Evolutionary conservation across 805 yeast species (phyloP), one percentile per base, ranked within the genome.

Genomic region (Sugiyamaella americana): DNA sequence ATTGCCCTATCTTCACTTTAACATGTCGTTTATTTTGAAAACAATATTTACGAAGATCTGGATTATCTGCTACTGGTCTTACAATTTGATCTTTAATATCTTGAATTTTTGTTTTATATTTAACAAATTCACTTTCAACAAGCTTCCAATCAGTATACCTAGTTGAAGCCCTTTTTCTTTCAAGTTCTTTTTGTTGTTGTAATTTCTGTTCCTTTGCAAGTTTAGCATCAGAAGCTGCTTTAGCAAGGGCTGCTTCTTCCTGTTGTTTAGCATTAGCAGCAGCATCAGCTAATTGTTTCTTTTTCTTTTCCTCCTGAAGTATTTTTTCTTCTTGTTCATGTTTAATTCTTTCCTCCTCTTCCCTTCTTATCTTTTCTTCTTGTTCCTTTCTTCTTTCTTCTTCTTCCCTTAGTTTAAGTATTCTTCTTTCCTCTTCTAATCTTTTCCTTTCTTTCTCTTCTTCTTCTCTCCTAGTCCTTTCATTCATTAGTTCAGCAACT

Each of bases 1-100:
- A 70, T 66, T 93, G 98, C 10, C 98, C 98, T 54, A 93, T 80
- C 60, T 83, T 84, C 4, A 96, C 93, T 59, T 87, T 87, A 54
- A 93, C 78, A 57, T 81, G 79, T 42, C 96, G 71, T 59, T 82
- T 83, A 46, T 79, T 73, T n/a, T 74, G 72, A 17, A 75, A 72
- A 30, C 80, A 72, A n/a, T 63, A 60, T 41, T 74, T 76, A 55
- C 81, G 82, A 32, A 76, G 58, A 24, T 69, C 75, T 22, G 75
- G 73, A 54, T 81, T 71, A n/a, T 64, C 61, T 34, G 72, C 67
- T 26, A 87, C 72, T 6, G 77, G 76, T 10, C 68, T 72, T 2
- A 79, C 80, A 11, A 89, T 71, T 18, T 76, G 71, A 1, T 52
- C 52, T 58, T 88, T 86, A 50, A 87, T 84, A 37, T 75, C 73